Base-by-base conservation (phyloP, 2,329 filamentous ascomycete species). In the Mycosphaerella arachidis region DNA sequence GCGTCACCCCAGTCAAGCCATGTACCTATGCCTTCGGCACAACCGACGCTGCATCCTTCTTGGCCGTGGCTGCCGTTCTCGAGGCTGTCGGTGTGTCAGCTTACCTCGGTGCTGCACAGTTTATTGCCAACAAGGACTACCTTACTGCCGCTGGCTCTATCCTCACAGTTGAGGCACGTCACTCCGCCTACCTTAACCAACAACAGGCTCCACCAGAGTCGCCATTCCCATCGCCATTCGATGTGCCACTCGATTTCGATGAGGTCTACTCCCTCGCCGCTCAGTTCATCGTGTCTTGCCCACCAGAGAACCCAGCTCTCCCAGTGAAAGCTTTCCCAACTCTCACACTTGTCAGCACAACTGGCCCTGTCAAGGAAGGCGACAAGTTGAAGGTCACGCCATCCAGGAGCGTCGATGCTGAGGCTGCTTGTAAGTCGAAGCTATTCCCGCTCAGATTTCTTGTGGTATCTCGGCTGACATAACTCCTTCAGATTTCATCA, bases 211-310 rank as follows among this genome's bases (percentile, higher is more conserved):
- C 50, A 35, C 27, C 50, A 10, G 10, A 31, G 50, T 48, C 53
- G 6, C 84, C 85, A 4, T 86, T 84, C 68, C 76, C 86, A 0
- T 79, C 84, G 64, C 74, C 85, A 7, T 86, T 86, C 63, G 86
- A 88, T 63, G 78, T 81, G 27, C 83, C 85, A 0, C 77, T 88
- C 40, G 73, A 75, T 64, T 78, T 82, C 68, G 81, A 86, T 71
- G 74, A 81, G 67, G 84, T 89, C 52, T 87, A 81, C 77, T 85
- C 85, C 3, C 79, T 89, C 20, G 86, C 86, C 0, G 79, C 84
- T 0, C 76, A 78, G 57, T 88, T 88, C 74, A 86, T 89, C 71
- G 77, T 72, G 4, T 72, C 74, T 1, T 88, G 85, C 72, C 84
- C 86, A 1, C 63, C 74, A 6, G 76, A 73, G 65, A 86, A 86